Evolutionary conservation across 176 grass and related monocot species (phyloP), one percentile per base, ranked within the genome.

Genomic region (Rhipidocladum racemiflorum): DNA sequence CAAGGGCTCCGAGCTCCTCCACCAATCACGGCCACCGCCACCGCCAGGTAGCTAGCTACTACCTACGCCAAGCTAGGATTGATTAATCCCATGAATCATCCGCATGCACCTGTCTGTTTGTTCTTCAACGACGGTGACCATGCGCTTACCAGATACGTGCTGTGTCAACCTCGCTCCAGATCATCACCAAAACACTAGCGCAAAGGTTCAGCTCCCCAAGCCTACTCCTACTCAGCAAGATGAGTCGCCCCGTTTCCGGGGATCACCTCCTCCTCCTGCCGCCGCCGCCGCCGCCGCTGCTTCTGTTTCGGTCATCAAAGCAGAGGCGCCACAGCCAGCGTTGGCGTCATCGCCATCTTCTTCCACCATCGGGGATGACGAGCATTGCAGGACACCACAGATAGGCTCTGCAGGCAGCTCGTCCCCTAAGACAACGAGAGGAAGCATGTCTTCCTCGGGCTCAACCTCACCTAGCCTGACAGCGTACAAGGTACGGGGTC

Each of bases 1-100:
- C 61, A 95, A 95, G 90, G 93, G 88, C 28, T 92, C 90, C 30
- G 79, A 90, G 39, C 65, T 92, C 63, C 61, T 88, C 66, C 25
- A 64, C 23, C 81, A 88, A 35, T 53, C 83, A 35, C 53, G 3
- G 32, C 32, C 32, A 34, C 32, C 78, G 51, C 87, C 67, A 72
- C 24, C 78, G 1, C 2, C 17, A 16, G 42, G 25, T 42, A 61
- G 36, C 36, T 61, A n/a, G n/a, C n/a, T n/a, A n/a, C n/a, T n/a
- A n/a, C n/a, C n/a, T n/a, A 28, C 4, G 32, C 32, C 32, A 34
- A 34, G n/a, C n/a, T n/a, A n/a, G 32, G 32, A 34, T 34, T 34
- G 32, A 34, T n/a, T 23, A 28, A 75, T 23, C 1, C 39, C 7
- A 23, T 0, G 39, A 32, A n/a, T 34, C 43, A 24, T 40, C 13